A percentile compares a stretch with the other conserved stretches of the same genome.
Evolutionary conservation across 176 grass and related monocot species (phyloP).

Genomic region (Paspalum notatum): DNA sequence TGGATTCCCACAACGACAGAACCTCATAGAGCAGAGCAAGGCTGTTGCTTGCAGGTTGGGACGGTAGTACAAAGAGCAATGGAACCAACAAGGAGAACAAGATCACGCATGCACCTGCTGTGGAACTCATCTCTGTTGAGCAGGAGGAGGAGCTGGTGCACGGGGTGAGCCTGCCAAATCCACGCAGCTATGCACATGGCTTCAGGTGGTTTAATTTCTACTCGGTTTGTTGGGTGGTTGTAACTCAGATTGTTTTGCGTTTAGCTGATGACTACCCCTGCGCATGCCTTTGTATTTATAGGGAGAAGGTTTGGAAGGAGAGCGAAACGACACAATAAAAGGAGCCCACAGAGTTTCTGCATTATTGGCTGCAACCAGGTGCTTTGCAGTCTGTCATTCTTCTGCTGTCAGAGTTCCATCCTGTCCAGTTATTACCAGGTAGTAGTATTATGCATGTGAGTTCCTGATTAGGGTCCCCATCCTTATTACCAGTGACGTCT

Average conservation of each 20-base stretch:
- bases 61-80: background rate
- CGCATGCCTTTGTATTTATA: constrained; percentile 56
- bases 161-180: constrained; percentile 89
- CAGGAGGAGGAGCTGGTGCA: constrained; percentile 73
- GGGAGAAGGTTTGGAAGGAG: constrained; percentile 31
- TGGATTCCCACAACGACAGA: background rate
- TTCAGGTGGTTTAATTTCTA: constrained; percentile 24
- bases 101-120: constrained; percentile 46
- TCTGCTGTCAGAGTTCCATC: constrained; percentile 34
- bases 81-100: background rate
- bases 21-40: background rate
- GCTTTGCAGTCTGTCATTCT: constrained; percentile 31
- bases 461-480: constrained; percentile 18
- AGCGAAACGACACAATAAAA: background rate
- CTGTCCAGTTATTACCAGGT: constrained; percentile 42
- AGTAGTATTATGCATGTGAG: constrained; percentile 25
- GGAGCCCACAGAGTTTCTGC: constrained; percentile 36
- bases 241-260: background rate
- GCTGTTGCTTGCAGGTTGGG: background rate
- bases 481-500: constrained; percentile 22
- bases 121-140: constrained; percentile 92
- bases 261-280: constrained; percentile 33
- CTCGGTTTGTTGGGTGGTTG: constrained; percentile 10
- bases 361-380: constrained; percentile 48
- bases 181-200: constrained; percentile 95